These are phyloP conservation scores for Cucumis sativus DNA, from an alignment of 306 rosid genomes.

Conservation along the genomic window DNA sequence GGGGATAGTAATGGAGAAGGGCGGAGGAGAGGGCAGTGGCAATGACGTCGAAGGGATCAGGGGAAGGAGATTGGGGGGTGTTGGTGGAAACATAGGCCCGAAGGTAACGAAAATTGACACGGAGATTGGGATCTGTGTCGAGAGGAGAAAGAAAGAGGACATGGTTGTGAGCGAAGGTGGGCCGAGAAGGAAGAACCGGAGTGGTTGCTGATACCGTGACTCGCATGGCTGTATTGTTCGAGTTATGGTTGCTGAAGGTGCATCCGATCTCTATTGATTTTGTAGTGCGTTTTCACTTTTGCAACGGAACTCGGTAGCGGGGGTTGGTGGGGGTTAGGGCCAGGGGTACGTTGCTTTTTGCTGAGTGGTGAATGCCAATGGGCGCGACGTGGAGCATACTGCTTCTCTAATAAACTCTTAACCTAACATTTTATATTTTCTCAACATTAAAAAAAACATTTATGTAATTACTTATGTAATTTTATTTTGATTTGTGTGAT, in stretches of 20 bases:
- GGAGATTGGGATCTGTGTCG: slow-evolving; percentile 73
- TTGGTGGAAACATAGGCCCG: slow-evolving; percentile 40
- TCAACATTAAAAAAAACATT: too few species aligned
- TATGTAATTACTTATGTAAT: too few species aligned
- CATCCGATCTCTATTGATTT: neutral
- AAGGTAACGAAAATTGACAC: slow-evolving; percentile 65
- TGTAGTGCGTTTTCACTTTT: neutral
- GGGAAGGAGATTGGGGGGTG: neutral
- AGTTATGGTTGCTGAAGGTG: neutral
- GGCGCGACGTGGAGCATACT: slow-evolving; percentile 33
- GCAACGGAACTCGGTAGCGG: neutral
- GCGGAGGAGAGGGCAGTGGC: slow-evolving; percentile 50
- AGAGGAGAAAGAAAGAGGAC: slow-evolving; percentile 58
- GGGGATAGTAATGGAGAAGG: slow-evolving; percentile 55
- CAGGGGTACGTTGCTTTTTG: neutral
- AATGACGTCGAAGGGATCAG: slow-evolving; percentile 38
- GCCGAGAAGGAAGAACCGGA: slow-evolving; percentile 28
- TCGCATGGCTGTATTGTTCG: slow-evolving; percentile 6
- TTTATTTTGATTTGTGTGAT: too few species aligned
- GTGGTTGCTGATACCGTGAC: slow-evolving; percentile 22
- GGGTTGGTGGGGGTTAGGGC: neutral
- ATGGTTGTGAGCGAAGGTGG: slow-evolving; percentile 42
- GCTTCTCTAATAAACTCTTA: neutral
- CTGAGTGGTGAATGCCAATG: neutral
- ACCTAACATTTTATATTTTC: neutral